Evolutionary conservation across 148 eudicot genomes (phyloP).

Genomic region (Persicaria maculosa): DNA sequence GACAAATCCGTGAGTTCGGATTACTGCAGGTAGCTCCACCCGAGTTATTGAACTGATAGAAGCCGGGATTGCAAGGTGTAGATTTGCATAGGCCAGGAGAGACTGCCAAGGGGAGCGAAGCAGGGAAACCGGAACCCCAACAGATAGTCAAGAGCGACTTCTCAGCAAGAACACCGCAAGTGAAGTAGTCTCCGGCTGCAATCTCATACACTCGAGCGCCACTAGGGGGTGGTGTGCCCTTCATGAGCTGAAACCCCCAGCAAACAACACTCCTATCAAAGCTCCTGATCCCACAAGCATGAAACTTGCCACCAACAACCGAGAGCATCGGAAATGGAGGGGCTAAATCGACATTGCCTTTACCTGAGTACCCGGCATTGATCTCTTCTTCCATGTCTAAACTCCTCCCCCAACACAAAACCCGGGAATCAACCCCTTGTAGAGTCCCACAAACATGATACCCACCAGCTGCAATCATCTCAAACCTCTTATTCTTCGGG

Average conservation of each 20-base stretch:
- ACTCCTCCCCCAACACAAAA: slow-evolving; percentile 77
- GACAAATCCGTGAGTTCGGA: slow-evolving; percentile 46
- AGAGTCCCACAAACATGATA: slow-evolving; percentile 83
- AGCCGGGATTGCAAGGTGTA: slow-evolving; percentile 41
- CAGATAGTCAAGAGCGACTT: slow-evolving; percentile 48
- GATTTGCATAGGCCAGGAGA: slow-evolving; percentile 57
- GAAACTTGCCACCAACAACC: slow-evolving; percentile 74
- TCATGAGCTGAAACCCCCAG: slow-evolving; percentile 60
- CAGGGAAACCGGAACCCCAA: slow-evolving; percentile 80
- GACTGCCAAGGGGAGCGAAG: slow-evolving; percentile 55
- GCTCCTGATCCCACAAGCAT: slow-evolving; percentile 79
- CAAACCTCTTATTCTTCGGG: slow-evolving; percentile 47
- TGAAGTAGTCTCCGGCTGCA: slow-evolving; percentile 82
- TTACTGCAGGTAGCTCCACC: slow-evolving; percentile 41
- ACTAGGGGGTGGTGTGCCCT: slow-evolving; percentile 51
- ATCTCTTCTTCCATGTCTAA: slow-evolving; percentile 43
- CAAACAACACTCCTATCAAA: slow-evolving; percentile 52
- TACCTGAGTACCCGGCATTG: slow-evolving; percentile 22
- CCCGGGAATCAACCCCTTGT: slow-evolving; percentile 52
- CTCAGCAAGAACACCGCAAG: slow-evolving; percentile 63
- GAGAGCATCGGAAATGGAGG: slow-evolving; percentile 61
- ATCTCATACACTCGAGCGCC: slow-evolving; percentile 44
- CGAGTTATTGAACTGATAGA: slow-evolving; percentile 40
- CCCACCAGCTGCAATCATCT: slow-evolving; percentile 76
- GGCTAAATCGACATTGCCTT: slow-evolving; percentile 43